A percentile compares a stretch with the other conserved stretches of the same genome.
These are phyloP conservation scores for Austroboletus niveus DNA, from an alignment of 1,284 basidiomycete species.

Conservation along the genomic window DNA sequence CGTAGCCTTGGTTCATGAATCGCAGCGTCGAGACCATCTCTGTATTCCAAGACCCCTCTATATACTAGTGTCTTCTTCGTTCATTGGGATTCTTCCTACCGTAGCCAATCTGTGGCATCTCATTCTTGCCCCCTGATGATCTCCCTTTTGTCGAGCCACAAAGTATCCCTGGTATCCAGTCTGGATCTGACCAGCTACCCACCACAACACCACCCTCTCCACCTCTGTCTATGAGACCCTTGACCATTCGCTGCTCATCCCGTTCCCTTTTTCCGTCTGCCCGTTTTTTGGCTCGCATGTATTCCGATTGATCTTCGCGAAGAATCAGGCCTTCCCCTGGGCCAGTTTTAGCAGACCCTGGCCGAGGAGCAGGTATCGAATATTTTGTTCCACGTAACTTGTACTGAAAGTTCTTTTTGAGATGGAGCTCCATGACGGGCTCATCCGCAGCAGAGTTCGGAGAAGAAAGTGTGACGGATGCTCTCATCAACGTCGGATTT, in stretches of 20 bases:
- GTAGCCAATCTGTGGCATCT: slow-evolving; percentile 80
- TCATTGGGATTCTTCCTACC: slow-evolving; percentile 89
- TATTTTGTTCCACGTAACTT: slow-evolving; percentile 90
- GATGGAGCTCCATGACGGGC: slow-evolving; percentile 78
- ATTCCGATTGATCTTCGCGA: slow-evolving; percentile 89
- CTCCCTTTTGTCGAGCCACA: slow-evolving; percentile 73
- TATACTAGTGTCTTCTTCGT: slow-evolving; percentile 52
- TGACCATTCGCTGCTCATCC: slow-evolving; percentile 75
- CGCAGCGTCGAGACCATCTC: not conserved
- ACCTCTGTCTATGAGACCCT: slow-evolving; percentile 54
- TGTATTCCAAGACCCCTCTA: slow-evolving; percentile 10
- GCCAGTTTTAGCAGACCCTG: slow-evolving; percentile 84
- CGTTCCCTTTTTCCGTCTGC: slow-evolving; percentile 71
- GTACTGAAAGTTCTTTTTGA: slow-evolving; percentile 96
- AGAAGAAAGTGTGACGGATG: slow-evolving; percentile 84
- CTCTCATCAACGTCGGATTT: slow-evolving; percentile 87
- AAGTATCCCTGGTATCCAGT: slow-evolving; percentile 90
- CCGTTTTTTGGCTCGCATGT: slow-evolving; percentile 75
- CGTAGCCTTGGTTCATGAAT: slow-evolving; percentile 69
- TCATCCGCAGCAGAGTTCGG: slow-evolving; percentile 56
- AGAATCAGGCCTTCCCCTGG: slow-evolving; percentile 79
- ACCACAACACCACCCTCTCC: slow-evolving; percentile 51
- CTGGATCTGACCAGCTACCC: slow-evolving; percentile 92
- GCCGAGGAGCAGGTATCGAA: slow-evolving; percentile 89
- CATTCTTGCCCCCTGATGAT: slow-evolving; percentile 55